Evolutionary conservation across 371 early-diverging fungal genomes (phyloP), one percentile per base, ranked within the genome.

Genomic region (Cokeromyces recurvatus): DNA sequence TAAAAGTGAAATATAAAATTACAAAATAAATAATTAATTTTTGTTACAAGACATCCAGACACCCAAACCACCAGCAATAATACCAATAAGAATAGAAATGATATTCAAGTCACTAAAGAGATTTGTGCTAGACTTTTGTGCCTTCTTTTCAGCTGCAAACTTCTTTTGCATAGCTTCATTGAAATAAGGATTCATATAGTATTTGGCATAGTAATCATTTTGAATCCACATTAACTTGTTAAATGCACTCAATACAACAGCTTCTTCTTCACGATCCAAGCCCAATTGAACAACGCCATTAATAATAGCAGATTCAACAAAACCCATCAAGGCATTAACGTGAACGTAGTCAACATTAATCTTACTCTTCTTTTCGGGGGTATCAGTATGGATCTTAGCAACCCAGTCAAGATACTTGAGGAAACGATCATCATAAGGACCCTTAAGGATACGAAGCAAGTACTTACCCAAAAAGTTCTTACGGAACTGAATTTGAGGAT

Each of bases 211-310:
- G 43, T 85, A 76, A 55, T 92, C 92, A 52, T 87, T 92, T 67
- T 92, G 92, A 45, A 92, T 77, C 92, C 92, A 92, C 19, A 92
- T 71, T 29, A 92, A 68, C 73, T 92, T 92, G 68, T 78, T 82
- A 50, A 89, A 90, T 2, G 92, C 92, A 34, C 15, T 15, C 5
- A 73, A 60, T 15, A 89, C 68, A 20, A 82, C 82, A 31, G 70
- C 66, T 38, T 84, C 71, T 0, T 70, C 69, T 9, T 79, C 80
- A 3, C 76, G 66, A 31, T 83, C 84, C 51, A 85, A 62, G 40
- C 78, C 73, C 22, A 82, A 51, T 6, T 77, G 77, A 39, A 77
- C 59, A 31, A 91, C 32, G 14, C 84, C 82, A 24, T 77, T 83
- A 3, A 79, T 75, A 32, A 92, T 52, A 17, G 81, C 74, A 2